phyloP scores from a whole-genome alignment of 1,284 basidiomycete species.

The Malassezia psittaci region DNA sequence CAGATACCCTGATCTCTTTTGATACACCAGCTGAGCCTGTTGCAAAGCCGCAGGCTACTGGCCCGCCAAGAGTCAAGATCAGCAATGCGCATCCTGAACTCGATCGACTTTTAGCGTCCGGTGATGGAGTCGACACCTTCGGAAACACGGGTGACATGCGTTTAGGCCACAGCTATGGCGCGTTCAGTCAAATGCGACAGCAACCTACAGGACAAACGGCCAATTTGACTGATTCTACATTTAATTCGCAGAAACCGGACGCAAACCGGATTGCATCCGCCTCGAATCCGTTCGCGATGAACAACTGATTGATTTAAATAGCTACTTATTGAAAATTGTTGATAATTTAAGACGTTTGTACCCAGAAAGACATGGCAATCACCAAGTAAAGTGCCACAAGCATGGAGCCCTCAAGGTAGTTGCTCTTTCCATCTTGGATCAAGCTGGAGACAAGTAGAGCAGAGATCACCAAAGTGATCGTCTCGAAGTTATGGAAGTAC shows the following conservation, averaged over 20 bases:
- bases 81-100: constrained; percentile 30
- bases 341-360: constrained; percentile 13
- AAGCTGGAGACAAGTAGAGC: constrained; percentile 46
- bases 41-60: neutral
- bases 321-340: neutral
- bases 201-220: constrained; percentile 22
- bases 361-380: constrained; percentile 42
- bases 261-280: neutral
- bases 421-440: constrained; percentile 47
- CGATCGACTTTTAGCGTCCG: constrained; percentile 39
- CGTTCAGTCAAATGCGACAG: constrained; percentile 24
- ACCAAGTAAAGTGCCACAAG: constrained; percentile 44
- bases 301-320: neutral
- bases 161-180: constrained; percentile 29
- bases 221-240: neutral
- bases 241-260: neutral
- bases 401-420: constrained; percentile 48
- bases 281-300: constrained; percentile 13
- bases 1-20: constrained; percentile 18
- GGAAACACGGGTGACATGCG: constrained; percentile 46
- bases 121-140: constrained; percentile 45
- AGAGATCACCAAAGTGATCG: constrained; percentile 39
- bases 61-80: constrained; percentile 20
- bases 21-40: constrained; percentile 2
- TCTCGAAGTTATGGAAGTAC: constrained; percentile 44